These are phyloP conservation scores for Pythium scleroteichum DNA, from an alignment of 352 stramenopile species.

Conservation along the genomic window DNA sequence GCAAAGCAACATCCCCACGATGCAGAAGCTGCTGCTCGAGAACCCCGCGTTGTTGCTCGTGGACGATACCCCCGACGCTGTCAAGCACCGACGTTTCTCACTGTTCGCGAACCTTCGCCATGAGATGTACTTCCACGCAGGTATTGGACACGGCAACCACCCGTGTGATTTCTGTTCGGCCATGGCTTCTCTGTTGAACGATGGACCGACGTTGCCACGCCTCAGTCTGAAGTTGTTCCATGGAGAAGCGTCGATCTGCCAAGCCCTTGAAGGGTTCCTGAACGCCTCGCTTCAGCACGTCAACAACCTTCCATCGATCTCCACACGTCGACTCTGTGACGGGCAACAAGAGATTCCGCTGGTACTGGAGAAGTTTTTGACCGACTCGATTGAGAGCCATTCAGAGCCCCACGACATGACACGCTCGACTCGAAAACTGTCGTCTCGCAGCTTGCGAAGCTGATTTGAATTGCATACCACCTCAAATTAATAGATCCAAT, in stretches of 20 bases:
- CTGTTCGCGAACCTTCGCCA: conserved; percentile 23
- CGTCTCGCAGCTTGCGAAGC: too few species aligned
- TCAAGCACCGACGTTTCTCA: conserved; percentile 12
- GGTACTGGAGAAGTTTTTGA: conserved; percentile 10
- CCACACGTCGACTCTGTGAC: conserved; percentile 4
- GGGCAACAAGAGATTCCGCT: conserved; percentile 18
- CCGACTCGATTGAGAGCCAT: neutral
- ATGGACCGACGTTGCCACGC: conserved; percentile 14
- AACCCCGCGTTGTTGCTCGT: neutral
- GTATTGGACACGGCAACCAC: conserved; percentile 4
- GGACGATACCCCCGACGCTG: neutral
- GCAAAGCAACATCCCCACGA: conserved; percentile 28
- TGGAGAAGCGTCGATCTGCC: conserved; percentile 1
- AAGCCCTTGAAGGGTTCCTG: conserved; percentile 16
- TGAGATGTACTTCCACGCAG: conserved; percentile 22
- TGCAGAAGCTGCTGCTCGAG: neutral
- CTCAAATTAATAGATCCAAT: too few species aligned
- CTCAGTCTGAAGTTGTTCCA: conserved; percentile 16
- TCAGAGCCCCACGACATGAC: neutral
- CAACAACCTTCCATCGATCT: neutral
- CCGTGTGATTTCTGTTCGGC: conserved; percentile 11
- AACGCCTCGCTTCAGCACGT: conserved; percentile 7
- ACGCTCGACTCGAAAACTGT: too few species aligned
- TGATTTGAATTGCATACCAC: too few species aligned
- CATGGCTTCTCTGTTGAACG: conserved; percentile 6